Evolutionary conservation across 1,284 basidiomycete genomes (phyloP), one percentile per base, ranked within the genome.

Genomic region (Xerocomus nothofagi): DNA sequence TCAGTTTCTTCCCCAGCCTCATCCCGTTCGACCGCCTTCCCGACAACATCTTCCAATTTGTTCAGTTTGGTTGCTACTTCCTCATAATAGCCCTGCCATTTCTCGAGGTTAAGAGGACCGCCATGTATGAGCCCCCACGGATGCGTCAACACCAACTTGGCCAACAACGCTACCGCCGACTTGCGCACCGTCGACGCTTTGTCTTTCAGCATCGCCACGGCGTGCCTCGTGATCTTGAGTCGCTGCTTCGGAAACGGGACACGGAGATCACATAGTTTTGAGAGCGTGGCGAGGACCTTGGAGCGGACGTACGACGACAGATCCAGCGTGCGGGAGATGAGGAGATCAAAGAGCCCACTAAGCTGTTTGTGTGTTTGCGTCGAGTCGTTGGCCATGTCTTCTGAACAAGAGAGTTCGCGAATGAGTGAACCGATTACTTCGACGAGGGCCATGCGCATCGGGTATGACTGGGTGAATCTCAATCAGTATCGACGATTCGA

Each of bases 371-470:
- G 81, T 39, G 80, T 80, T 53, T 86, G 81, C 43, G 80, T 75
- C 30, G 75, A 68, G 43, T 81, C 77, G 44, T 76, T 77, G 27
- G 50, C n/a, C 50, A 66, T 57, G 40, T 68, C 82, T 36, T 80
- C 78, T 2, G 79, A 76, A 39, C 71, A 69, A 0, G 87, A 81
- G 8, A 96, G 79, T 57, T 95, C 89, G 33, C 78, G 76, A 62
- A 97, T 92, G 50, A 96, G 79, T 43, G 76, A 73, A 4, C 91
- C 91, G 32, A 96, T 82, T 51, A 94, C 81, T 66, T 96, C 93
- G 40, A 97, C 82, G 48, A 97, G 78, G 1, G 91, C 91, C 74
- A 94, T 91, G 31, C 97, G 90, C 86, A 99, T 96, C 0, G 93
- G 92, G 63, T 98, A 97, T 0, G 93, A 88, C 90, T 94, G 53